phyloP scores from a whole-genome alignment of 495 filamentous ascomycete species.

The Penicillium riverlandense region DNA sequence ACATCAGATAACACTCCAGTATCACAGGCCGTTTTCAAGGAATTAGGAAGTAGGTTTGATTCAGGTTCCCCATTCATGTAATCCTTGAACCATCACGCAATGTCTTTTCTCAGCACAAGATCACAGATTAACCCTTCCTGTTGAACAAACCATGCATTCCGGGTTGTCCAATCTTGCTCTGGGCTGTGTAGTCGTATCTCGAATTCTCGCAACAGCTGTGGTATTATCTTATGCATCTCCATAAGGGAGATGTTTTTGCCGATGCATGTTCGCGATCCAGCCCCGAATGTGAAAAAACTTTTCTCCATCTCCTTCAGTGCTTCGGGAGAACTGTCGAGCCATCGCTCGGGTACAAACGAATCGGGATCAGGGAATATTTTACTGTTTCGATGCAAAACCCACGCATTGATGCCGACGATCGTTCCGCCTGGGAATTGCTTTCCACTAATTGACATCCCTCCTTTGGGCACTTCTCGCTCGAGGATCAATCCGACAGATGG shows the following conservation, averaged over 20 bases:
- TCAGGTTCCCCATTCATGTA: no score
- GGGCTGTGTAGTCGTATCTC: conserved; percentile 34
- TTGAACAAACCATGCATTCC: conserved; percentile 29
- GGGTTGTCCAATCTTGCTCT: conserved; percentile 15
- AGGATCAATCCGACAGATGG: conserved; percentile 57
- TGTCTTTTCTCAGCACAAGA: conserved; percentile 3
- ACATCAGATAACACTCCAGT: no score
- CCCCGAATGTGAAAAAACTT: conserved; percentile 47
- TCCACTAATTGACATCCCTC: conserved; percentile 45
- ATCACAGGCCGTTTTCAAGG: no score
- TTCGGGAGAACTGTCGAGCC: conserved; percentile 11
- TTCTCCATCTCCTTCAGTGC: conserved; percentile 19
- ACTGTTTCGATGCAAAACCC: conserved; percentile 17
- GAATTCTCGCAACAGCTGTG: conserved; percentile 62
- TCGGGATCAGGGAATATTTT: conserved; percentile 17
- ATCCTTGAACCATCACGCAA: no score
- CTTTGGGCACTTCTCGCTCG: conserved; percentile 54
- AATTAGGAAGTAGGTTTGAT: no score
- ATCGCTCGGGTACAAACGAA: conserved; percentile 21
- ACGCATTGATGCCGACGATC: conserved; percentile 47
- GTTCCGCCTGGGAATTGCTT: conserved; percentile 46
- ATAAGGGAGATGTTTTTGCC: conserved; percentile 69
- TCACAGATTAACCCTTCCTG: conserved; percentile 22
- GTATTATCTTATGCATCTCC: conserved; percentile 77
- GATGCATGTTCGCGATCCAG: conserved; percentile 56